phyloP scores from a whole-genome alignment of 352 stramenopile species.

The Pythium grandisporangium region DNA sequence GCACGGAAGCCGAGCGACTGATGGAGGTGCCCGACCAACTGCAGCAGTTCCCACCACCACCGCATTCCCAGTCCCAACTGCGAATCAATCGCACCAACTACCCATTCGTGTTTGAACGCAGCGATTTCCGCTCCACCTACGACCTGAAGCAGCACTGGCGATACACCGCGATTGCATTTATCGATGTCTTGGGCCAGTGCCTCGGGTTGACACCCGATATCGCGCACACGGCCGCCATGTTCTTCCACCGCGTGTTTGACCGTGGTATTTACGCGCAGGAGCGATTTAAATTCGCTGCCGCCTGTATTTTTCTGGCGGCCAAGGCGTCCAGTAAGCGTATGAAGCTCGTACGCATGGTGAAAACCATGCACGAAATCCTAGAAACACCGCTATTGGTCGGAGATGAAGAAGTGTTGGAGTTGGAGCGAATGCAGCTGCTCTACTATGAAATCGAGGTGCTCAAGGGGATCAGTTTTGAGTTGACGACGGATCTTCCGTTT shows the following conservation, averaged over 20 bases:
- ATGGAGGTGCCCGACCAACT: slow-evolving; percentile 59
- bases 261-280: slow-evolving; percentile 72
- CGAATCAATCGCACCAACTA: slow-evolving; percentile 72
- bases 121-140: slow-evolving; percentile 38
- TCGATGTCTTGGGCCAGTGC: slow-evolving; percentile 65
- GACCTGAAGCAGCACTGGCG: slow-evolving; percentile 81
- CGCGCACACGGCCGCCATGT: slow-evolving; percentile 59
- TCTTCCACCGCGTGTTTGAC: slow-evolving; percentile 77
- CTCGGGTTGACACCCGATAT: slow-evolving; percentile 62
- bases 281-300: slow-evolving; percentile 74
- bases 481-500: slow-evolving; percentile 74
- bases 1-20: slow-evolving; percentile 55
- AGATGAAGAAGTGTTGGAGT: slow-evolving; percentile 78
- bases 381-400: slow-evolving; percentile 57
- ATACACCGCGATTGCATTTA: slow-evolving; percentile 71
- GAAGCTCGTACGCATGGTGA: slow-evolving; percentile 81
- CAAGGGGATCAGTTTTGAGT: slow-evolving; percentile 71
- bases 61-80: slow-evolving; percentile 21
- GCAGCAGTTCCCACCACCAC: slow-evolving; percentile 60
- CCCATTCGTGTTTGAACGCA: slow-evolving; percentile 60
- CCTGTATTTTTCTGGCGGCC: slow-evolving; percentile 70
- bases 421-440: slow-evolving; percentile 77
- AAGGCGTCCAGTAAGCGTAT: slow-evolving; percentile 84
- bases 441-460: slow-evolving; percentile 83
- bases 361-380: slow-evolving; percentile 80